Percentiles rank a stretch among this genome's conserved stretches.
These are phyloP conservation scores for Bryum argenteum DNA, from an alignment of 225 moss, liverwort and hornwort genomes.

Conservation along the genomic window DNA sequence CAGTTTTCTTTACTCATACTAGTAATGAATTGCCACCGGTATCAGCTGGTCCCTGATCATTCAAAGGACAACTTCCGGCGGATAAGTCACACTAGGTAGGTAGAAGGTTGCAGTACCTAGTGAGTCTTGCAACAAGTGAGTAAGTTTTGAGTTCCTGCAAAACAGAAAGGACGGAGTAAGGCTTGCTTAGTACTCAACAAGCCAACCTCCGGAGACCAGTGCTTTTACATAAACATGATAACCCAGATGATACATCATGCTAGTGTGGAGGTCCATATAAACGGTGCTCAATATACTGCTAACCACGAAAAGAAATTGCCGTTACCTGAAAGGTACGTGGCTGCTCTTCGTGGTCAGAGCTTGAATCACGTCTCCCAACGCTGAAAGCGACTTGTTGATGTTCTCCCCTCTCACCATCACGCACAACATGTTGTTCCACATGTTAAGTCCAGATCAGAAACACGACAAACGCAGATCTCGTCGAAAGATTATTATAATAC, in stretches of 20 bases:
- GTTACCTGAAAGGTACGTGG: slow-evolving; percentile 39
- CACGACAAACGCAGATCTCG: neutral
- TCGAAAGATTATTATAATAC: neutral
- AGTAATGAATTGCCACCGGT: too few relatives aligned
- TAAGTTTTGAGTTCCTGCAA: slow-evolving; percentile 93
- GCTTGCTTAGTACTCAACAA: neutral
- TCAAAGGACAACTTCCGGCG: too few relatives aligned
- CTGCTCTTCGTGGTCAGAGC: slow-evolving; percentile 86
- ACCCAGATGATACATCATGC: too few relatives aligned
- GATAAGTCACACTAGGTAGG: neutral
- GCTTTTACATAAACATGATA: neutral
- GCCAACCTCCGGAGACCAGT: fast-evolving
- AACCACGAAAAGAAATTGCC: neutral
- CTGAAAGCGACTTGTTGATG: too few relatives aligned
- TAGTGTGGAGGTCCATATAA: too few relatives aligned
- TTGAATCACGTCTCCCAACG: slow-evolving; percentile 66
- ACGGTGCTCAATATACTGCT: neutral
- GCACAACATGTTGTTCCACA: slow-evolving; percentile 71
- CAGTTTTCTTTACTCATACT: too few relatives aligned
- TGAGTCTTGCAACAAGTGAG: slow-evolving; percentile 94
- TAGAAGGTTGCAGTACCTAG: slow-evolving; percentile 44
- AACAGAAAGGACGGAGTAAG: neutral
- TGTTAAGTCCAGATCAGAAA: neutral
- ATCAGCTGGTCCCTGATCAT: neutral
- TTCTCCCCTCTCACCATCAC: slow-evolving; percentile 89